These are phyloP conservation scores for Lasiosphaeria miniovina DNA, from an alignment of 495 filamentous ascomycete species.

Conservation along the genomic window DNA sequence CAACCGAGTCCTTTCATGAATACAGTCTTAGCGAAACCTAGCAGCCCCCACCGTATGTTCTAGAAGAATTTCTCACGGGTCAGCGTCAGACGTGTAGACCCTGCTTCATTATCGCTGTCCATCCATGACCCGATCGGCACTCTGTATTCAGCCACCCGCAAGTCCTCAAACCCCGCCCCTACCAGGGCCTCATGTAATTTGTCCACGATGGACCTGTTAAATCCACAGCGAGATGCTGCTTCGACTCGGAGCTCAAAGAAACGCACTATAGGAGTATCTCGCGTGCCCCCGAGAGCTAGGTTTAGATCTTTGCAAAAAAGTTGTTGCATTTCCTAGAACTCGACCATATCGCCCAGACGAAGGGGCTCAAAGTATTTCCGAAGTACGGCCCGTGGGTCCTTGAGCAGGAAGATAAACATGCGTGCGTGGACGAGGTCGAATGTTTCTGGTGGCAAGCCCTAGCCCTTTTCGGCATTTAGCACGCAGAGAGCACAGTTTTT, in stretches of 20 bases:
- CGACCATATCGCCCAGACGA: slow-evolving; percentile 39
- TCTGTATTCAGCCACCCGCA: slow-evolving; percentile 22
- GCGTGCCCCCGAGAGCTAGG: slow-evolving; percentile 23
- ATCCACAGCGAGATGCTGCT: slow-evolving; percentile 18
- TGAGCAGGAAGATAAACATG: slow-evolving; percentile 51
- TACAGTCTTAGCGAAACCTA: slow-evolving; percentile 9
- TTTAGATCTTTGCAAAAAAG: slow-evolving; percentile 19
- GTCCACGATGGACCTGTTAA: slow-evolving; percentile 29
- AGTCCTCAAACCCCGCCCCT: slow-evolving; percentile 56
- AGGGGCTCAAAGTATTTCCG: slow-evolving; percentile 29
- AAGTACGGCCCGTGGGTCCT: slow-evolving; percentile 49
- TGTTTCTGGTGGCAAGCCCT: slow-evolving; percentile 46
- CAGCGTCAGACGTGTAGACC: slow-evolving; percentile 2
- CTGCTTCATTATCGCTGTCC: slow-evolving; percentile 26
- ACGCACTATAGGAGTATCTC: slow-evolving; percentile 12
- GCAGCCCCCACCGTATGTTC: slow-evolving; percentile 9
- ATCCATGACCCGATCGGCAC: slow-evolving; percentile 47
- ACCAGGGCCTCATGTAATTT: slow-evolving; percentile 56
- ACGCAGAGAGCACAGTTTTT: slow-evolving; percentile 50
- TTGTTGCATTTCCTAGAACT: slow-evolving; percentile 29
- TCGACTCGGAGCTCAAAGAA: slow-evolving; percentile 21
- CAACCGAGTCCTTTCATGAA: slow-evolving; percentile 21
- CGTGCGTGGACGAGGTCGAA: slow-evolving; percentile 68
- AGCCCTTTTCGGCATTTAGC: slow-evolving; percentile 48
- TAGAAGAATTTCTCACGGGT: slow-evolving; percentile 11